These are phyloP conservation scores for Fusarium mangiferae DNA, from an alignment of 2,329 filamentous ascomycete genomes.

Conservation along the genomic window DNA sequence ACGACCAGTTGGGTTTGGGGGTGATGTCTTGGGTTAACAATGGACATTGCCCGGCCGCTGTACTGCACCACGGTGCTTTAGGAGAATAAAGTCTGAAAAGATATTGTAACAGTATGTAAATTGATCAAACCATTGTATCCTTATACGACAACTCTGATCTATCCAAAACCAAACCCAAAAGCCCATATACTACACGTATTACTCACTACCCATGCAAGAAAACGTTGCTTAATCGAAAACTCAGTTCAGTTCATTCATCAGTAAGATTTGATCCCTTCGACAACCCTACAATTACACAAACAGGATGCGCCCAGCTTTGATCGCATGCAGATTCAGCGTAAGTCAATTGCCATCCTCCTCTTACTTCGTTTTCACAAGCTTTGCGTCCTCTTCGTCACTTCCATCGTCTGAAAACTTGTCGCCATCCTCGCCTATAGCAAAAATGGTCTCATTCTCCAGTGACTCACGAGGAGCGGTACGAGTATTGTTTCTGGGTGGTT, in stretches of 20 bases:
- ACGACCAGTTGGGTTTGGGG: constrained; percentile 91
- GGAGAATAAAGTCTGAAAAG: neutral
- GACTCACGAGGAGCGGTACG: constrained; percentile 62
- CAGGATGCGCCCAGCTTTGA: constrained; percentile 4
- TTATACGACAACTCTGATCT: constrained; percentile 7
- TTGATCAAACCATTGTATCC: constrained; percentile 14
- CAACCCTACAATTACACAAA: constrained; percentile 39
- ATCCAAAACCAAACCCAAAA: neutral
- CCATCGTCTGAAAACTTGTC: constrained; percentile 87
- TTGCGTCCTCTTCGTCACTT: constrained; percentile 62
- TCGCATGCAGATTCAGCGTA: neutral
- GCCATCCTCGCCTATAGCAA: constrained; percentile 86
- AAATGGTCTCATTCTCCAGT: constrained; percentile 91
- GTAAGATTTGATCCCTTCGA: constrained; percentile 19
- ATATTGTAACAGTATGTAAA: constrained; percentile 26
- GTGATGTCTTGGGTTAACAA: constrained; percentile 59
- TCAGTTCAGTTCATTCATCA: constrained; percentile 36
- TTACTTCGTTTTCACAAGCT: constrained; percentile 61
- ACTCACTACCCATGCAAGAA: neutral
- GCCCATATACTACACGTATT: constrained; percentile 10
- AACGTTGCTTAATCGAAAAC: constrained; percentile 10
- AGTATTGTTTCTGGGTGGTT: constrained; percentile 39
- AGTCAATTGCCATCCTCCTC: constrained; percentile 1
- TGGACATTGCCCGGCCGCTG: neutral
- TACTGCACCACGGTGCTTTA: neutral